These are phyloP conservation scores for Hippophae tibetana DNA, from an alignment of 306 rosid species.

Conservation along the genomic window DNA sequence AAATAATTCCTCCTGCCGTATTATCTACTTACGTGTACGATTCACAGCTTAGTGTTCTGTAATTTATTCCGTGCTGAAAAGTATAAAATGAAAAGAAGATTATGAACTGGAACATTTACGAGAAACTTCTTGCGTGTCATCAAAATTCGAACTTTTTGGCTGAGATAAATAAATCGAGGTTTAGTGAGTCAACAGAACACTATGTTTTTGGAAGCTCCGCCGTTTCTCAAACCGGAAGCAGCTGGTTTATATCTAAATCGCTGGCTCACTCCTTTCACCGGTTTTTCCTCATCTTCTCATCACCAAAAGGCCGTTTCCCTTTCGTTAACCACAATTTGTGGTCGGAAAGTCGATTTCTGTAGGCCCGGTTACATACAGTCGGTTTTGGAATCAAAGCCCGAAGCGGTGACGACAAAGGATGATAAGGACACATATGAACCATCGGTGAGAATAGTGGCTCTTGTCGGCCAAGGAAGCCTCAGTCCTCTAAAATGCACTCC, in stretches of 20 bases:
- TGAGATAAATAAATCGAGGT: neutral
- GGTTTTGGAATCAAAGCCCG: slow-evolving; percentile 11
- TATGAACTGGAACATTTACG: no score
- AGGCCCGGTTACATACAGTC: slow-evolving; percentile 20
- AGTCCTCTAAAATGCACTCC: slow-evolving; percentile 62
- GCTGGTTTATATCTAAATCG: neutral
- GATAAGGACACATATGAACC: slow-evolving; percentile 15
- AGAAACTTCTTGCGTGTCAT: no score
- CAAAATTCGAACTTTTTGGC: no score
- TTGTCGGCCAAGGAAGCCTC: slow-evolving; percentile 54
- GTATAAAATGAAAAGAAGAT: no score
- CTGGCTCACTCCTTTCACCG: slow-evolving; percentile 11
- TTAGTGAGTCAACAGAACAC: neutral
- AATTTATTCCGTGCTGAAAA: no score
- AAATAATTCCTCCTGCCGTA: no score
- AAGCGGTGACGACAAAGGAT: neutral
- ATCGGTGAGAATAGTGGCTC: slow-evolving; percentile 54
- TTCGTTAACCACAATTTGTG: neutral
- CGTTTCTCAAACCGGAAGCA: slow-evolving; percentile 2
- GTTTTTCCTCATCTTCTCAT: slow-evolving; percentile 5
- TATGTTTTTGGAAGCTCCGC: slow-evolving; percentile 28
- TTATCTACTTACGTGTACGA: no score
- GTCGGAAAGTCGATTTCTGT: slow-evolving; percentile 6
- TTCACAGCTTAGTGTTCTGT: no score
- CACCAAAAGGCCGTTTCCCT: slow-evolving; percentile 6